A percentile compares a stretch with the other conserved stretches of the same genome.
Evolutionary conservation across 371 early-diverging fungal genomes (phyloP).

Genomic region (Apophysomyces sp.): DNA sequence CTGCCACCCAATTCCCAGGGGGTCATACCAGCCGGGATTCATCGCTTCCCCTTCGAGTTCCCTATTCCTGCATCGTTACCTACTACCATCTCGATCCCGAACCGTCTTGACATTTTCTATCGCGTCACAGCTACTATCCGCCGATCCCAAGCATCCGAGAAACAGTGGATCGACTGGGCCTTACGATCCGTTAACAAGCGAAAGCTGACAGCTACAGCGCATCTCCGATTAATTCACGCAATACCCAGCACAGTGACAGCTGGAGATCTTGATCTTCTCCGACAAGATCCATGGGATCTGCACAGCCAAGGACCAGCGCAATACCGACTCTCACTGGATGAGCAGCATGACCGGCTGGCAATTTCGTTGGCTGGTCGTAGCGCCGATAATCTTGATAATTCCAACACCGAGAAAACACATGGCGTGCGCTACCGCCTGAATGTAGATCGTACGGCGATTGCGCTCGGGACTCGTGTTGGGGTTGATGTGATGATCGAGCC

Average conservation of each 20-base stretch:
- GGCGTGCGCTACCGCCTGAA: constrained; percentile 34
- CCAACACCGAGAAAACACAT: constrained; percentile 1
- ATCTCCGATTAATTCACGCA: constrained; percentile 23
- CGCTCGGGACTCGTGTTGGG: constrained; percentile 40
- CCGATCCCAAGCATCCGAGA: constrained; percentile 4
- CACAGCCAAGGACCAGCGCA: neutral
- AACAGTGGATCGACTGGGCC: constrained; percentile 12
- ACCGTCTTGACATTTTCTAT: constrained; percentile 38
- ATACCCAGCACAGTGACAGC: neutral
- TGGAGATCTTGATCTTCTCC: neutral
- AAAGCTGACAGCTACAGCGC: constrained; percentile 1
- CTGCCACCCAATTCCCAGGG: constrained; percentile 40
- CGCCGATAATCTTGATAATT: constrained; percentile 17
- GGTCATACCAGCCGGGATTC: constrained; percentile 41
- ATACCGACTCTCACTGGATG: constrained; percentile 24
- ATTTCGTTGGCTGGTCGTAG: constrained; percentile 30
- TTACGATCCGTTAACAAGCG: neutral
- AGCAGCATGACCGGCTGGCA: constrained; percentile 36
- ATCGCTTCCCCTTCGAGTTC: constrained; percentile 47
- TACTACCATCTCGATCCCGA: constrained; percentile 22
- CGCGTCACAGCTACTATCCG: constrained; percentile 25
- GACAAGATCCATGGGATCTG: neutral
- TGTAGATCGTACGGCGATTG: constrained; percentile 42
- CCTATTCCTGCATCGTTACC: constrained; percentile 40
- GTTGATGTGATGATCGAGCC: constrained; percentile 36